These are phyloP conservation scores for Tinospora cordifolia DNA, from an alignment of 164 flowering plant species.

Conservation along the genomic window DNA sequence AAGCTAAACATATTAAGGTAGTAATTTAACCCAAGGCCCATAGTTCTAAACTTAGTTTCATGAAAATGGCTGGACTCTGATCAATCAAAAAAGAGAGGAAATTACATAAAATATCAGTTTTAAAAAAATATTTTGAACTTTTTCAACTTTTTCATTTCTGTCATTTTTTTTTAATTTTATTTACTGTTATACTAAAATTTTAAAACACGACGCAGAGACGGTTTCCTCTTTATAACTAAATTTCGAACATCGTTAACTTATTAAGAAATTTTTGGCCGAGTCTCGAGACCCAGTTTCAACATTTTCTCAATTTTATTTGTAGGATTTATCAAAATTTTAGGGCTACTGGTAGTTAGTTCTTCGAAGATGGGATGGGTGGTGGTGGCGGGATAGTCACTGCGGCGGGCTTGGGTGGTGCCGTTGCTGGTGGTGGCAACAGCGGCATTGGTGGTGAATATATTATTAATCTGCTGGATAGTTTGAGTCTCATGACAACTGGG, in stretches of 20 bases:
- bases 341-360: constrained; percentile 72
- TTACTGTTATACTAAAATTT: no score
- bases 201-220: no score
- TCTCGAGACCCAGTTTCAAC: constrained; percentile 79
- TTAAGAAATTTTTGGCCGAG: constrained; percentile 84
- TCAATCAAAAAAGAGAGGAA: no score
- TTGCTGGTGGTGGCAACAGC: background rate
- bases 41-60: no score
- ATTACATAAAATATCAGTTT: no score
- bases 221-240: no score
- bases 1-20: no score
- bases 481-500: constrained; percentile 37
- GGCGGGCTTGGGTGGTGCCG: background rate
- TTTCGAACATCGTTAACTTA: constrained; percentile 79
- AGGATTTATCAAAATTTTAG: constrained; percentile 85
- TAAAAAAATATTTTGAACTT: no score
- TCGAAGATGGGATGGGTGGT: constrained; percentile 40
- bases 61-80: no score
- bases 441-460: constrained; percentile 39
- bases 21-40: no score
- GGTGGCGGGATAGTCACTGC: background rate
- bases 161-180: no score
- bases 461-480: constrained; percentile 52
- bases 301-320: constrained; percentile 89
- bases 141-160: no score